A percentile compares a stretch with the other conserved stretches of the same genome.
Evolutionary conservation across 495 filamentous ascomycete species (phyloP).

Genomic region (Talaromyces adpressus): DNA sequence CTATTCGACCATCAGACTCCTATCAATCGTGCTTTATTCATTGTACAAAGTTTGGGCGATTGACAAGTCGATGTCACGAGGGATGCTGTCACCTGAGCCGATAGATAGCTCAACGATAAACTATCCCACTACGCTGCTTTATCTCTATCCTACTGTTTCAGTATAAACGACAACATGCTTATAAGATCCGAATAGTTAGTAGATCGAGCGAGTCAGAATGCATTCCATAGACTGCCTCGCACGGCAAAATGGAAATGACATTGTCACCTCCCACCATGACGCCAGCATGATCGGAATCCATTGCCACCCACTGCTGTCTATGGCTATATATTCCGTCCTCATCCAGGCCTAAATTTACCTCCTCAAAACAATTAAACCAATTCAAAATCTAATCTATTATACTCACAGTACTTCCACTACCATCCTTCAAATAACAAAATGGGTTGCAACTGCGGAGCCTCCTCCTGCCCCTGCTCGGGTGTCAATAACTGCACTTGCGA

Average conservation of each 20-base stretch:
- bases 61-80: not conserved
- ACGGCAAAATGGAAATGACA: not conserved
- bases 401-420: too few species aligned
- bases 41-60: not conserved
- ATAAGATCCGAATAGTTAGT: not conserved
- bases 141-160: not conserved
- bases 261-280: not conserved
- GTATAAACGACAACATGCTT: not conserved
- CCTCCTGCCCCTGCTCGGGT: constrained; percentile 29
- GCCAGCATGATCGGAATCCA: not conserved
- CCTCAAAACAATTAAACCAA: not conserved
- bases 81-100: not conserved
- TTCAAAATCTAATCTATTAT: not conserved
- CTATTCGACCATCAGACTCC: not conserved
- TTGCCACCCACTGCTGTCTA: not conserved
- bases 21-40: not conserved
- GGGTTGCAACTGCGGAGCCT: constrained; percentile 34
- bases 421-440: constrained; percentile 13
- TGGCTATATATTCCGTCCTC: not conserved
- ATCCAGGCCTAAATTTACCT: not conserved
- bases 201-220: not conserved
- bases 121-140: too few species aligned
- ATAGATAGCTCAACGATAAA: too few species aligned
- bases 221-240: not conserved
- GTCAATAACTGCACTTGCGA: constrained; percentile 31